Evolutionary conservation across 768 basidiomycete genomes (phyloP).

Genomic region (Mycena rebaudengoi): DNA sequence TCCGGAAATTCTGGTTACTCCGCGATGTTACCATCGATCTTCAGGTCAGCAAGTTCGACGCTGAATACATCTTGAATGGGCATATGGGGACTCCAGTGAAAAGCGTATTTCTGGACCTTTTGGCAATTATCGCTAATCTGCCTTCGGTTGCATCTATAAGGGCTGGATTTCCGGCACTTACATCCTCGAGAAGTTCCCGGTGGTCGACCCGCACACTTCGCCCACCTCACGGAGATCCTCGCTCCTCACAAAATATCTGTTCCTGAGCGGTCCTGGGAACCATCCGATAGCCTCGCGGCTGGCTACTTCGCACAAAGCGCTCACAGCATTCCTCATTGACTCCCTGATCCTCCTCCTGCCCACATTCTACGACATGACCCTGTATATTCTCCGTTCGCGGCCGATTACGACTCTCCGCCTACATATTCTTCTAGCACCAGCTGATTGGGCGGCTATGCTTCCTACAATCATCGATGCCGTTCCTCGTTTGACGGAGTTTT

Average conservation of each 20-base stretch:
- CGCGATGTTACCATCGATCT: not conserved
- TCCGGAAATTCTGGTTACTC: not conserved
- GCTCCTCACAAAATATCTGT: not conserved
- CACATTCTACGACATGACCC: not conserved
- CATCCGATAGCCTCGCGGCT: not conserved
- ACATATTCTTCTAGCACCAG: not conserved
- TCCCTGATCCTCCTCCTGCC: slow-evolving; percentile 5
- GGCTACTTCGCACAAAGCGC: not conserved
- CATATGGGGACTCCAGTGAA: not conserved
- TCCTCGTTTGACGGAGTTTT: not conserved
- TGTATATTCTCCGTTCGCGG: not conserved
- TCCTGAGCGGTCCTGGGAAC: not conserved
- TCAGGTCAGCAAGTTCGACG: not conserved
- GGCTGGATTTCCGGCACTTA: slow-evolving; percentile 1
- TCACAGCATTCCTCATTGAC: slow-evolving; percentile 4
- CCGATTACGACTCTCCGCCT: slow-evolving; percentile 3
- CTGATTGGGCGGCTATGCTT: slow-evolving; percentile 9
- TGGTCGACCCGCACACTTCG: too few relatives aligned
- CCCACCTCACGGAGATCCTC: not conserved
- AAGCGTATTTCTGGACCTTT: not conserved
- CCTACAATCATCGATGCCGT: not conserved
- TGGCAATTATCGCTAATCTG: not conserved
- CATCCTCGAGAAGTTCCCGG: slow-evolving; percentile 5
- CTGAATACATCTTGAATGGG: not conserved
- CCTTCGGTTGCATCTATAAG: not conserved